Evolutionary conservation across 2,329 filamentous ascomycete genomes (phyloP).

Genomic region (Macrophomina tecta): DNA sequence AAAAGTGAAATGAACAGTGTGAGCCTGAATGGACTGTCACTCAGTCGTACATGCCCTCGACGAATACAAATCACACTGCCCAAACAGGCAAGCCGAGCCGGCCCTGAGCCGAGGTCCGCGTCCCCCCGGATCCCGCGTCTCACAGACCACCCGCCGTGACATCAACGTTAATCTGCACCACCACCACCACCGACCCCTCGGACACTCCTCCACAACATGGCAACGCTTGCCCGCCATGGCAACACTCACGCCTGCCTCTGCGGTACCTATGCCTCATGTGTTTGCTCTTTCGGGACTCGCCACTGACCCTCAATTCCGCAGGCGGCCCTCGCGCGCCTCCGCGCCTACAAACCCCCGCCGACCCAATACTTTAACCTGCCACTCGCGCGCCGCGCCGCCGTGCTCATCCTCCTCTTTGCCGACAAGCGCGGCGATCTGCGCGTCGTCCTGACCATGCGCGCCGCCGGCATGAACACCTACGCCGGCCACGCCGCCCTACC

Average conservation of each 20-base stretch:
- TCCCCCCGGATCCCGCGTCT: background rate
- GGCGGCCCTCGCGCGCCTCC: conserved; percentile 60
- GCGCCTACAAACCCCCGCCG: conserved; percentile 62
- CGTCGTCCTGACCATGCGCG: conserved; percentile 68
- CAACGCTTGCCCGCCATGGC: conserved; percentile 16
- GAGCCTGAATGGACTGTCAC: too few relatives aligned
- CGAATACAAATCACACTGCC: background rate
- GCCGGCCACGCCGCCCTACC: conserved; percentile 90
- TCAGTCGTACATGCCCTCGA: too few relatives aligned
- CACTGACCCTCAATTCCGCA: background rate
- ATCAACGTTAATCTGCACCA: conserved; percentile 4
- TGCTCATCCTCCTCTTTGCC: conserved; percentile 86
- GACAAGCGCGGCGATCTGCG: conserved; percentile 79
- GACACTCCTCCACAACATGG: conserved; percentile 11
- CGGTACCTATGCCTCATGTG: background rate
- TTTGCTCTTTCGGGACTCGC: background rate
- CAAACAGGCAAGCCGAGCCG: background rate
- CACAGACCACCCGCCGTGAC: conserved; percentile 14
- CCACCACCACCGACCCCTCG: background rate
- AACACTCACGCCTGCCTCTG: conserved; percentile 27
- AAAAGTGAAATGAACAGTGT: too few relatives aligned
- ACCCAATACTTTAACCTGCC: conserved; percentile 64
- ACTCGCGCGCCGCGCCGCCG: conserved; percentile 75
- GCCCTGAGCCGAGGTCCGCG: conserved; percentile 18
- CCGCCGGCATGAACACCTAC: conserved; percentile 64